Evolutionary conservation across 2,329 filamentous ascomycete genomes (phyloP), one percentile per base, ranked within the genome.

Genomic region (Hymenoscyphus infarciens): DNA sequence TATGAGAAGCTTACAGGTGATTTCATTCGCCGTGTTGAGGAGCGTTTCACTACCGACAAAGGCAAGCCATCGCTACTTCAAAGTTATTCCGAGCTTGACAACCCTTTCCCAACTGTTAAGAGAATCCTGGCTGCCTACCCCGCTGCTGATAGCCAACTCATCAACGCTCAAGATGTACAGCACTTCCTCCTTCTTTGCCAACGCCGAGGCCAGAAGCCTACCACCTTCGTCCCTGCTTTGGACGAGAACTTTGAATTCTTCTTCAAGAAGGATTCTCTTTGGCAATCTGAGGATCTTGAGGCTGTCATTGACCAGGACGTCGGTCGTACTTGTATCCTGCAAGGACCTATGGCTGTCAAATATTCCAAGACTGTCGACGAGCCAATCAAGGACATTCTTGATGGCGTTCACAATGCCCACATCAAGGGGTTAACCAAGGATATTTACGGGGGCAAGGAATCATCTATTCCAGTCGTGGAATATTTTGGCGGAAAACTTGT

Each of bases 261-360:
- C 82, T 99, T 99, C 88, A 99, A 99, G 87, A 99, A 99, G 82
- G 95, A 99, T 77, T 99, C 95, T 1, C 84, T 99, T 7, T 99
- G 95, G 95, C 95, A 99, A 79, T 98, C 95, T 0, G 95, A 99
- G 78, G 95, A 99, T 73, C 83, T 99, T 11, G 94, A 96, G 73
- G 95, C 95, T 60, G 93, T 99, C 63, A 93, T 97, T 65, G 94
- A 84, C 70, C 95, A 98, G 78, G 96, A 99, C 74, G 95, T 99
- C 63, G 93, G 92, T 67, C 87, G 96, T 74, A 97, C 93, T 54
- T 97, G 93, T 80, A 97, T 99, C 74, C 82, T 99, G 42, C 95
- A 99, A 76, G 96, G 95, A 19, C 95, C 95, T 5, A 92, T 93
- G 79, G 90, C 95, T 61, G 95, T 86, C 72, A 94, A 89, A 77